Percentiles rank a stretch among this genome's conserved stretches.
phyloP scores from a whole-genome alignment of 371 early-diverging fungal species.

The Paraphysoderma sedebokerense region DNA sequence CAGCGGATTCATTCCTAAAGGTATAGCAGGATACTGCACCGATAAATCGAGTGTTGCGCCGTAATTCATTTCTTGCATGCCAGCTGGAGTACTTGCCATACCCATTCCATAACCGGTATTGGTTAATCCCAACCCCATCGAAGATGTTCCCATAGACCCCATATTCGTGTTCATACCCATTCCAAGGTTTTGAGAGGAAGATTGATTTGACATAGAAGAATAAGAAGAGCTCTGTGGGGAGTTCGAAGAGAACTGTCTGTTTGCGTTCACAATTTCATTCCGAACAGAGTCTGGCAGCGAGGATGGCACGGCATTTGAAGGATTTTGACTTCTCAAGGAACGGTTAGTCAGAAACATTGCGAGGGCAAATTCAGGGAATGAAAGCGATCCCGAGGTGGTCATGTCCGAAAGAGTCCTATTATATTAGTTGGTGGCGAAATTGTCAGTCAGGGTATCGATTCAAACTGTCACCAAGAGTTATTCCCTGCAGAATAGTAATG shows the following conservation, averaged over 20 bases:
- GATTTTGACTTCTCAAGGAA: slow-evolving; percentile 10
- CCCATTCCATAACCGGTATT: no score
- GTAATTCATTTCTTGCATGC: no score
- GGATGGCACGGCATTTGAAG: slow-evolving; percentile 16
- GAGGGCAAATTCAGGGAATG: slow-evolving; percentile 32
- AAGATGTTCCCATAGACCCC: not conserved
- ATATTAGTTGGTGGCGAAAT: not conserved
- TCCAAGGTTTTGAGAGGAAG: not conserved
- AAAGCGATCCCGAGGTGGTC: slow-evolving; percentile 12
- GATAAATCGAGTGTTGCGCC: no score
- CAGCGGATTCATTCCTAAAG: not conserved
- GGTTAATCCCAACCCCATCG: not conserved
- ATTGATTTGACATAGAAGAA: not conserved
- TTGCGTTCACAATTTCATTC: slow-evolving; percentile 12
- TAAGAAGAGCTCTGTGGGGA: not conserved
- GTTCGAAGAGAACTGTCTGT: not conserved
- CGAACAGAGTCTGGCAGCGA: slow-evolving; percentile 22
- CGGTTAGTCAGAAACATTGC: slow-evolving; percentile 35
- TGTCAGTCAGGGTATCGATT: no score
- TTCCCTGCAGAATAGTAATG: no score
- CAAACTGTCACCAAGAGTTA: no score
- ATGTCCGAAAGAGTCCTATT: slow-evolving; percentile 11
- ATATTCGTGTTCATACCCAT: not conserved
- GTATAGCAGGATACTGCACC: no score
- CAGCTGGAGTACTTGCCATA: not conserved